Evolutionary conservation across 2,329 filamentous ascomycete species (phyloP), one percentile per base, ranked within the genome.

Genomic region (Trichoderma endophyticum): DNA sequence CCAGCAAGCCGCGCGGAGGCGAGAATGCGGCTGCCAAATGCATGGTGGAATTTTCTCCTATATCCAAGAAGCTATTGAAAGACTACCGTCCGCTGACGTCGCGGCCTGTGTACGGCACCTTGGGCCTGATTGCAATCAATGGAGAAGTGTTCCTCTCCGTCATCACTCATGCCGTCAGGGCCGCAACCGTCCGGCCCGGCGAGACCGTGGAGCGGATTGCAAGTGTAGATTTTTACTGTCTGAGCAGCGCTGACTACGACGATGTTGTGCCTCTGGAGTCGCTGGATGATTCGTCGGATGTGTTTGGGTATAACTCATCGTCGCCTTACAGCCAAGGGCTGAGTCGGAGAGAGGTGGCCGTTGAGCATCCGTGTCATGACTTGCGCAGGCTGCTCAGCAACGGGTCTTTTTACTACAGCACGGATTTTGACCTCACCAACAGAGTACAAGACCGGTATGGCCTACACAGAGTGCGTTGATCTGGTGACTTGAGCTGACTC

Each of bases 401-500:
- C 80, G 95, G 95, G 30, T 97, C 92, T 34, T 99, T 99, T 80
- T 99, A 98, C 81, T 99, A 98, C 83, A 98, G 94, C 79, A 93
- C 94, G n/a, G 94, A 98, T 81, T 99, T 99, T 80, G 95, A 99
- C 80, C 85, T 99, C 63, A 99, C 96, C 4, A 95, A 97, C 81
- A 89, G 96, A 76, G 84, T 98, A 74, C 96, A 99, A 81, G 92
- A 98, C 79, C 90, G 95, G 88, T 94, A 75, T 70, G 79, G 73
- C 63, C 34, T 36, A 15, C 9, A 26, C 57, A 24, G 28, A 21
- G 9, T 18, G 54, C 30, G n/a, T 26, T 51, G 62, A 21, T 11
- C 11, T 54, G 54, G n/a, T 63, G 48, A 54, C 48, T 6, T 28
- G 54, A 36, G 67, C 69, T 76, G 32, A 70, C 72, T 77, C 12